Base-by-base conservation (phyloP, 2,329 filamentous ascomycete species). In the Conoideocrella luteorostrata region DNA sequence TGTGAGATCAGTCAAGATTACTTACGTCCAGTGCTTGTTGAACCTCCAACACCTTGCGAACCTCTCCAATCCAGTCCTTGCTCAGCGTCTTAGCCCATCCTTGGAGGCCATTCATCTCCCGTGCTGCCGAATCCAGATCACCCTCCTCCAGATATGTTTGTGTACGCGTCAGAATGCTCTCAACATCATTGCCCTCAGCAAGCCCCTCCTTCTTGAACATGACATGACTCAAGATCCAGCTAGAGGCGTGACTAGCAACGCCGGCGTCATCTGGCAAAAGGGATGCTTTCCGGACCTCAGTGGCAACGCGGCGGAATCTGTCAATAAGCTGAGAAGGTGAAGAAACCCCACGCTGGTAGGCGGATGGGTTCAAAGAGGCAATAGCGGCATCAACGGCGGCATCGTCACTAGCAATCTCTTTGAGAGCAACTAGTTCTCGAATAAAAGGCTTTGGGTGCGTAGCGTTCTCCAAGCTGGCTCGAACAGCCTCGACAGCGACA, bases 31-130 rank as follows among this genome's bases (percentile, higher is more conserved):
- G 75, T 58, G 93, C 93, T 70, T 98, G 93, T 68, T 87, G 84
- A 52, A 97, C 93, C 70, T 98, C 93, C 58, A 98, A 72, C 52
- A 95, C 88, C 69, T 89, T 86, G 62, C 93, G 81, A 50, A 89
- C 86, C 73, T 98, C 93, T 41, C 76, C 77, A 54, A 98, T 68
- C 93, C 93, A 98, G 66, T 98, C 93, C 59, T 86, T 82, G 67
- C 88, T 94, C 60, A 98, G 69, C 32, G 90, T 91, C 75, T 93
- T 95, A 38, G 91, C 90, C 93, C 93, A 98, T 21, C 93, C 93
- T 49, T 84, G 78, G 37, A 98, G 73, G 2, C 82, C 80, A 62
- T 97, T 98, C 84, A 98, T 93, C 70, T 98, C 93, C 52, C 93
- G 77, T 12, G 93, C 90, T 3, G 93, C 93, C 42, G 78, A 83